phyloP scores from a whole-genome alignment of 192 early-diverging fungal species.

The Endogone sp. region DNA sequence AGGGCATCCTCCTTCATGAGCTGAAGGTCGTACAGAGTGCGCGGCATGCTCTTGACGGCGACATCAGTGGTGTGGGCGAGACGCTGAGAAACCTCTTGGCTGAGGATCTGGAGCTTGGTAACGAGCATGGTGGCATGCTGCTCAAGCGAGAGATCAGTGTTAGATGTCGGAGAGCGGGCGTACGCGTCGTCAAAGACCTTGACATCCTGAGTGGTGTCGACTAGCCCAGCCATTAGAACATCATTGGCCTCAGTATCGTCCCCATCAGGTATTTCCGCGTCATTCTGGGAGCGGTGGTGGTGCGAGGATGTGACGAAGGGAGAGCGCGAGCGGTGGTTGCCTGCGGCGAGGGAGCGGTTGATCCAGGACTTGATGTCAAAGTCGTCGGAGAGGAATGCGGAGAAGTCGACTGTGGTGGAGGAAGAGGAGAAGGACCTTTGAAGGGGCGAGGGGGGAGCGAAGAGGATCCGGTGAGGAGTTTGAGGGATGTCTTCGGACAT shows the following conservation, averaged over 20 bases:
- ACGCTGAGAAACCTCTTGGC: constrained; percentile 49
- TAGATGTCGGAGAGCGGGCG: no score
- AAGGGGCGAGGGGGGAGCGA: no score
- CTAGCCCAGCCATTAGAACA: no score
- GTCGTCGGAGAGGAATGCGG: background rate
- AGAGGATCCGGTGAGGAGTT: no score
- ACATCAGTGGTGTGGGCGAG: constrained; percentile 52
- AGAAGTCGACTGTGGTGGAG: no score
- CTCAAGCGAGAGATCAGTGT: constrained; percentile 7
- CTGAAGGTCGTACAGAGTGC: constrained; percentile 58
- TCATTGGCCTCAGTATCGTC: background rate
- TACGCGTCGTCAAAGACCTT: background rate
- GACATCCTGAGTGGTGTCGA: no score
- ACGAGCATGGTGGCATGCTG: constrained; percentile 49
- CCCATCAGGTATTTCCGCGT: constrained; percentile 7
- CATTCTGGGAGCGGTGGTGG: constrained; percentile 2
- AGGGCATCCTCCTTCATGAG: constrained; percentile 48
- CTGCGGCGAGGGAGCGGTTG: constrained; percentile 37
- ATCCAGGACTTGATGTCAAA: constrained; percentile 70
- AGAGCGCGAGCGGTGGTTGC: constrained; percentile 9
- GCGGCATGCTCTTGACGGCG: constrained; percentile 54
- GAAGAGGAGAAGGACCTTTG: no score
- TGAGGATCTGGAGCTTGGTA: constrained; percentile 53
- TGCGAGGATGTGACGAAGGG: constrained; percentile 2
- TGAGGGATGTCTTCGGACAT: no score